phyloP scores from a whole-genome alignment of 1,284 basidiomycete genomes.

The Sporisorium scitamineum region DNA sequence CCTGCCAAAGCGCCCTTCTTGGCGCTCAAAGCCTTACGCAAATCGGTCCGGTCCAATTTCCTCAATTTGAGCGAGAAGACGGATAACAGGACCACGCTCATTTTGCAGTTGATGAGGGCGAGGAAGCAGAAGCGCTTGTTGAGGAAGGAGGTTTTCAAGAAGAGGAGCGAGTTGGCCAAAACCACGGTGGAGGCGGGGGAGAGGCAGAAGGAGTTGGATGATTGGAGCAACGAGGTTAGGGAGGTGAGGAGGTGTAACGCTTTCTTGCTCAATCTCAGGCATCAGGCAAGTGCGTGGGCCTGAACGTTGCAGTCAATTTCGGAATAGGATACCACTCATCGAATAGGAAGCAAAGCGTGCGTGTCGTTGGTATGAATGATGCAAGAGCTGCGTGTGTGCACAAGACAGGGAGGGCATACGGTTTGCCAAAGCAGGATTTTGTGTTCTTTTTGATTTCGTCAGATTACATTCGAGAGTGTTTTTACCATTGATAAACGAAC shows the following conservation, averaged over 20 bases:
- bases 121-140: conserved; percentile 40
- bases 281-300: conserved; percentile 29
- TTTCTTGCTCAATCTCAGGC: conserved; percentile 27
- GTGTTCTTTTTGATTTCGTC: neutral
- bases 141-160: conserved; percentile 36
- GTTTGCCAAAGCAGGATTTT: neutral
- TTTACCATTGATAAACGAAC: no score
- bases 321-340: neutral
- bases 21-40: conserved; percentile 44
- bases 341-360: neutral
- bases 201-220: conserved; percentile 38
- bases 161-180: conserved; percentile 29
- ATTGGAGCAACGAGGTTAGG: conserved; percentile 36
- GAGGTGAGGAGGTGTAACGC: conserved; percentile 32
- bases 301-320: conserved; percentile 1
- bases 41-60: conserved; percentile 33
- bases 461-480: neutral
- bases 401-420: no score
- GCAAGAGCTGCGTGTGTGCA: no score
- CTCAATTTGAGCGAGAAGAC: conserved; percentile 45
- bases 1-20: conserved; percentile 44
- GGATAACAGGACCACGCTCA: conserved; percentile 37
- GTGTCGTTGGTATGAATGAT: no score
- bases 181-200: conserved; percentile 21
- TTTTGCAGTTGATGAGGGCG: conserved; percentile 34